Conservation (phyloP, 352 stramenopile species). For the Plasmopara viticola region DNA sequence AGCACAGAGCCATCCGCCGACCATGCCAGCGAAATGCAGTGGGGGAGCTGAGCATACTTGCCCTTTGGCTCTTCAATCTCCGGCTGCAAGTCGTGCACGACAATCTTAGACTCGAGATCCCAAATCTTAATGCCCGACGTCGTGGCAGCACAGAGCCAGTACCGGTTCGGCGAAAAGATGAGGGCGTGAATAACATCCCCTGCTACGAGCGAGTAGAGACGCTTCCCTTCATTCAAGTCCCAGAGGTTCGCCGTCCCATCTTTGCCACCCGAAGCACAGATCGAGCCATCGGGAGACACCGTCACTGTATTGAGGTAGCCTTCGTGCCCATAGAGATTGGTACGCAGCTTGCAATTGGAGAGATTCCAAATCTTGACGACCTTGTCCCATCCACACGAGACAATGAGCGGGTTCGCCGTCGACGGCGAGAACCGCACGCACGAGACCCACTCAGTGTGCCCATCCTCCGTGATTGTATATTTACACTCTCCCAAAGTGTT, state of each 20-base stretch:
- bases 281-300: constrained; percentile 98
- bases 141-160: constrained; percentile 99
- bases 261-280: constrained; percentile 99
- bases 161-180: constrained; percentile 99
- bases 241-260: constrained; percentile 99
- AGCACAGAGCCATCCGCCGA: constrained; percentile 96
- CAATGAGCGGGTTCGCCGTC: constrained; percentile 95
- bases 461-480: constrained; percentile 97
- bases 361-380: constrained; percentile 99
- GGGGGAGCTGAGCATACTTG: constrained; percentile 91
- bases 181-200: constrained; percentile 96
- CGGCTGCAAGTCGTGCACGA: constrained; percentile 96
- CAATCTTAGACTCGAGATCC: constrained; percentile 99
- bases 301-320: constrained; percentile 99
- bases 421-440: constrained; percentile 99
- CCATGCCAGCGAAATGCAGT: constrained; percentile 98
- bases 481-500: constrained; percentile 99
- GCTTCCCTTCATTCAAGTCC: constrained; percentile 99
- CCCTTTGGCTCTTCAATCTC: constrained; percentile 88
- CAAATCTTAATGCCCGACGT: constrained; percentile 99
- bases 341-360: constrained; percentile 99
- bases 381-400: constrained; percentile 99
- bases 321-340: constrained; percentile 98
- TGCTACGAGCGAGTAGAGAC: constrained; percentile 98
- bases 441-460: constrained; percentile 99